Base-by-base conservation (phyloP, 805 yeast species). In the Wickerhamiella musiphila region DNA sequence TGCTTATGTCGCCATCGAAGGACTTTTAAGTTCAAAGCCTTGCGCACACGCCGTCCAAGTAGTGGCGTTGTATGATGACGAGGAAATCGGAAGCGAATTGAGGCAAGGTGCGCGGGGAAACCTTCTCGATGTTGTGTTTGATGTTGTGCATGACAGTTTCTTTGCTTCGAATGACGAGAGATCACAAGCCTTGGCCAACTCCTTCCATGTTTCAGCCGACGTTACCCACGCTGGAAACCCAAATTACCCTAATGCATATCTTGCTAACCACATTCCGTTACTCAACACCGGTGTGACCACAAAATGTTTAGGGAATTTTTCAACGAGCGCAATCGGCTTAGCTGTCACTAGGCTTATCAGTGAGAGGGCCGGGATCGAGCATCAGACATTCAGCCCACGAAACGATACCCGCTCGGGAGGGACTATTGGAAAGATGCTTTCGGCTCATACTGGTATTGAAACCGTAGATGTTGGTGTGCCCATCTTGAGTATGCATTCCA, bases 231-330 rank as follows among this genome's bases (percentile, higher is more conserved):
- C 78, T 47, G 60, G 74, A 45, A 76, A 79, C 56, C 93, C 93
- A 34, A 77, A 78, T 55, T 78, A 74, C 36, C 27, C 42, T 28
- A 35, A 45, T 32, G 78, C 68, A 22, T 77, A 78, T 52, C 57
- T 77, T 49, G 82, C 75, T 42, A 55, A 73, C 53, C 90, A 78
- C 55, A 70, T 67, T 48, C 90, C 93, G 13, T 57, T 68, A 35
- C 82, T 86, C 41, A 79, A 79, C 57, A 68, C 63, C 27, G 93
- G 93, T 33, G 52, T 78, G 34, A 60, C 78, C 1, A 51, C 79
- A 84, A 29, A 77, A 77, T 52, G 81, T 76, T 8, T 77, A 72
- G 95, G 84, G 56, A 68, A 94, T 35, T 86, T 86, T 48, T 71
- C 86, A 14, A 77, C 90, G 6, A 90, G 78, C 48, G 61, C 73